Evolutionary conservation across 331 rosid genomes (phyloP).

Genomic region (Phaseolus coccineus): DNA sequence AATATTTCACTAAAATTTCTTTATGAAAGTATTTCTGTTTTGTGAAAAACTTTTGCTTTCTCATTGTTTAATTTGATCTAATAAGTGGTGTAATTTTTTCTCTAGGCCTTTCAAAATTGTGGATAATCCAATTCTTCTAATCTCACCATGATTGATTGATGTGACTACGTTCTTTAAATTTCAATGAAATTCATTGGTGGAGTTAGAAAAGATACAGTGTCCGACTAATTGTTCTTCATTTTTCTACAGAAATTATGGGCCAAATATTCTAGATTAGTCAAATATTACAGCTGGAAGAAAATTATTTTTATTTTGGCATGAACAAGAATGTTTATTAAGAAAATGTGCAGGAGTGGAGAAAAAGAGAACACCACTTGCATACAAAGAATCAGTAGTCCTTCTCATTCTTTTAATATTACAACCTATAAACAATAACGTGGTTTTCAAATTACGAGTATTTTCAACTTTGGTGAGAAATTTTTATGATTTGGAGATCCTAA

Average conservation of each 20-base stretch:
- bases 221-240: neutral
- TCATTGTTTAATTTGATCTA: neutral
- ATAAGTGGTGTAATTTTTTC: neutral
- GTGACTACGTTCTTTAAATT: neutral
- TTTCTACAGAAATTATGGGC: neutral
- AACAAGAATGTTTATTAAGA: neutral
- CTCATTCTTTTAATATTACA: neutral
- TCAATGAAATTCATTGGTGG: neutral
- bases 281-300: conserved; percentile 9
- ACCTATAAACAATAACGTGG: neutral
- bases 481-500: neutral
- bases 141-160: neutral
- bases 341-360: neutral
- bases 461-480: neutral
- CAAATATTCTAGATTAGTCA: conserved; percentile 12
- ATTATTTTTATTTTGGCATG: neutral
- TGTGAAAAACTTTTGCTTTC: neutral
- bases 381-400: neutral
- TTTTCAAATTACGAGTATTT: conserved; percentile 1
- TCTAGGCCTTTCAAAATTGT: neutral
- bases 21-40: neutral
- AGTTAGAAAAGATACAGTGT: neutral
- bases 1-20: neutral
- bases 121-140: neutral
- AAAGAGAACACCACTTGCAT: conserved; percentile 16